These are phyloP conservation scores for maize (Zea mays) DNA, from an alignment of 176 grass and related monocot species.

Conservation along the genomic window DNA sequence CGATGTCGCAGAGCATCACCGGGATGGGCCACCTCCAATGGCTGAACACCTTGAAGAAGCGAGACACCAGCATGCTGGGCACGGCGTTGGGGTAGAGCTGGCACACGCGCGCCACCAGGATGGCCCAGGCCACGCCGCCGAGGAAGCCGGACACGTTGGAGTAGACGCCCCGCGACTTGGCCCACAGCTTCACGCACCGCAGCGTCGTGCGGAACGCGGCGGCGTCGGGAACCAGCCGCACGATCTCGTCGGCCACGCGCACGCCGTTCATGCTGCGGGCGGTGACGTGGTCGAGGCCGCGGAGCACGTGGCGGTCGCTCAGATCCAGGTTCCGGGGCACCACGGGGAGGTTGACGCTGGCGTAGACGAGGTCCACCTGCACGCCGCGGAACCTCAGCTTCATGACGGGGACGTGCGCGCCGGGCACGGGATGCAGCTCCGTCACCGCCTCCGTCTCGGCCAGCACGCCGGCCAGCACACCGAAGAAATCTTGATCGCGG, in stretches of 20 bases:
- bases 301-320: constrained; percentile 55
- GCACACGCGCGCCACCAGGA: constrained; percentile 77
- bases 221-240: constrained; percentile 69
- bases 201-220: constrained; percentile 65
- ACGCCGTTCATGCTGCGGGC: constrained; percentile 79
- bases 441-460: constrained; percentile 59
- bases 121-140: constrained; percentile 81
- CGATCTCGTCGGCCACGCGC: constrained; percentile 69
- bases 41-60: constrained; percentile 70
- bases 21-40: constrained; percentile 73
- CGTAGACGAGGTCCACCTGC: constrained; percentile 80
- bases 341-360: constrained; percentile 52
- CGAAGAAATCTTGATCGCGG: constrained; percentile 72
- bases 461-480: constrained; percentile 52
- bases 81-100: constrained; percentile 72
- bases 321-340: constrained; percentile 66
- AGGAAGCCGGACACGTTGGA: constrained; percentile 85
- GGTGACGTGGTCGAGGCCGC: constrained; percentile 54
- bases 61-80: constrained; percentile 69
- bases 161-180: constrained; percentile 68
- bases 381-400: constrained; percentile 73
- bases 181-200: constrained; percentile 82
- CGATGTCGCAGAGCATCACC: constrained; percentile 61
- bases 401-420: constrained; percentile 80
- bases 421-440: constrained; percentile 68